Conservation (phyloP, 176 grass and related monocot genomes). For the Lolium multiflorum region DNA sequence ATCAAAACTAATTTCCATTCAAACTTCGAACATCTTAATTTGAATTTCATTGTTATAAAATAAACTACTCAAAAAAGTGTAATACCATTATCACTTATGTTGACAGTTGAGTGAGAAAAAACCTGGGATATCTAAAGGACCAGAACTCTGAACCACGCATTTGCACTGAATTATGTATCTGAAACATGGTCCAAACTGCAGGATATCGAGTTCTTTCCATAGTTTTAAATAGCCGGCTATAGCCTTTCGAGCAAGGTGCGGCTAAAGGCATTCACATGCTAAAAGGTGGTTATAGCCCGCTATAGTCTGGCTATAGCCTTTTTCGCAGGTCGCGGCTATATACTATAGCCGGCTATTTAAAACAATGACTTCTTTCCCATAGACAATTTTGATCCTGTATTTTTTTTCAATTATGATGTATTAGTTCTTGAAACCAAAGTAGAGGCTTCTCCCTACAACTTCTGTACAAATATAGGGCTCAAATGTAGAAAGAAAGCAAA, state of each 20-base stretch:
- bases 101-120: not conserved
- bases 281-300: too few relatives aligned
- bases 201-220: too few relatives aligned
- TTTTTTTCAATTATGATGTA: not conserved
- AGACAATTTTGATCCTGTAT: too few relatives aligned
- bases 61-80: not conserved
- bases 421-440: too few relatives aligned
- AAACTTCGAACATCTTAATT: not conserved
- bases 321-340: too few relatives aligned
- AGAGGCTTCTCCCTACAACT: too few relatives aligned
- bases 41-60: not conserved
- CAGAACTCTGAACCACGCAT: not conserved
- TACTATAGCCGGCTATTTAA: too few relatives aligned
- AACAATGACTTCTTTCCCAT: too few relatives aligned
- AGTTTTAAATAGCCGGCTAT: too few relatives aligned
- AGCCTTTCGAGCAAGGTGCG: too few relatives aligned
- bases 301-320: too few relatives aligned
- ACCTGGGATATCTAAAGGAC: constrained; percentile 12
- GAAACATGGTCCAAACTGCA: not conserved
- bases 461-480: not conserved
- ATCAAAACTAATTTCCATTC: not conserved
- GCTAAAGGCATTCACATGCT: too few relatives aligned
- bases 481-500: not conserved
- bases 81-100: not conserved
- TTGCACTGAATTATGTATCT: not conserved